Evolutionary conservation across 164 flowering plant species (phyloP), one percentile per base, ranked within the genome.

Genomic region (Hamamelis virginiana): DNA sequence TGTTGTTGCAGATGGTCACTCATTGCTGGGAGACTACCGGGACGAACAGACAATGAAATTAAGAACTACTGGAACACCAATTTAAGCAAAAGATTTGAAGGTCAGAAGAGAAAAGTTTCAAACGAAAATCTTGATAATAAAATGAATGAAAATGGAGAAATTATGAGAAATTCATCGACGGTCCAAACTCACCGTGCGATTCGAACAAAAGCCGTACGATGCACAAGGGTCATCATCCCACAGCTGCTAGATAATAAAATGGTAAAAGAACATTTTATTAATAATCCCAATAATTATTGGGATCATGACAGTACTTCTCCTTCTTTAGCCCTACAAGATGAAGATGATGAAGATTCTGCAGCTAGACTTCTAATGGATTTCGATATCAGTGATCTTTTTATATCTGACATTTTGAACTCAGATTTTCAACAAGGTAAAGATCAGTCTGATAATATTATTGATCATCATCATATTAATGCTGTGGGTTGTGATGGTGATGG

Each of bases 1-100:
- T 33, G 41, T 6, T 51, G 9, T 9, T 55, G 46, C 57, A 74
- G 77, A 21, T 74, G 77, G 77, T 65, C 77, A 5, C 45, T 74
- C 0, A 74, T 74, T 1, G 77, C 73, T 0, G 77, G 75, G 5
- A 59, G 70, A 15, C 43, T 63, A 5, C 68, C 67, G 1, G 76
- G 72, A 19, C 64, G 67, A n/a, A 72, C 65, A 8, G 70, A 67
- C 23, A 66, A 67, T 44, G 70, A 66, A 61, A 66, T 60, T 15
- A 61, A 63, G 28, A 62, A 68, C 45, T 72, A 72, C 52, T 72
- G 75, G 68, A 66, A 66, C 56, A 66, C 70, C 8, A 50, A 48
- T 9, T 23, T 74, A 19, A 41, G 68, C 21, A 69, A 69, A 70
- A 74, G 25, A 12, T 1, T 59, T n/a, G 9, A 44, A 16, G 52